Percentiles rank a stretch among this genome's conserved stretches.
Conservation (phyloP, 768 basidiomycete species). For the Podaxis sp. region DNA sequence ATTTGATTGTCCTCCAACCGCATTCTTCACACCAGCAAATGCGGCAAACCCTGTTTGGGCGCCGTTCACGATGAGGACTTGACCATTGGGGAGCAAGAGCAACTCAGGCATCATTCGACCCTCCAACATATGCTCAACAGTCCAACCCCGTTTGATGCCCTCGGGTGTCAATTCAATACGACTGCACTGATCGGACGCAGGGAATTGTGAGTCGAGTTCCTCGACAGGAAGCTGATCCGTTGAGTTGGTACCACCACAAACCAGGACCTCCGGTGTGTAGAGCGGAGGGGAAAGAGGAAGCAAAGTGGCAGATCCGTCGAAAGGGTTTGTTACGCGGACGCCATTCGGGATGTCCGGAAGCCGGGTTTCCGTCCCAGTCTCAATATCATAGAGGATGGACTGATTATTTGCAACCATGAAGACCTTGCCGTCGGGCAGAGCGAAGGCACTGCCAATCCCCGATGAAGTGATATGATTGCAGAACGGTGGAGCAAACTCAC, state of each 20-base stretch:
- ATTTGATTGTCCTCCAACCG: conserved; percentile 25
- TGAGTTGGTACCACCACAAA: conserved; percentile 41
- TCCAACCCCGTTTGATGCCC: conserved; percentile 43
- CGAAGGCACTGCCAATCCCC: conserved; percentile 21
- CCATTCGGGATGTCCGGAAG: conserved; percentile 42
- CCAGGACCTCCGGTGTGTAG: conserved; percentile 41
- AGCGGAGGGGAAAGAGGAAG: conserved; percentile 31
- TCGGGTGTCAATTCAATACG: conserved; percentile 37
- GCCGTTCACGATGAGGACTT: conserved; percentile 40
- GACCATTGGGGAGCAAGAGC: conserved; percentile 38
- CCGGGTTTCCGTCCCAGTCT: conserved; percentile 30
- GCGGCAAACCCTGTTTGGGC: conserved; percentile 41
- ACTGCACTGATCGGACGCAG: conserved; percentile 42
- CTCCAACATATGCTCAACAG: conserved; percentile 41
- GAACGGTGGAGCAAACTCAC: conserved; percentile 15
- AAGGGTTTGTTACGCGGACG: conserved; percentile 39
- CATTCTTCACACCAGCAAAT: conserved; percentile 30
- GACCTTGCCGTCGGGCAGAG: conserved; percentile 39
- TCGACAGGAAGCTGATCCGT: conserved; percentile 26
- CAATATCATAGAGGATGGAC: conserved; percentile 29
- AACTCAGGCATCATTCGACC: conserved; percentile 37
- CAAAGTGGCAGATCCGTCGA: conserved; percentile 31
- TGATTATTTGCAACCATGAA: conserved; percentile 39
- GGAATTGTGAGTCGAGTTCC: conserved; percentile 34
- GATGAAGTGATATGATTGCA: background rate